Evolutionary conservation across 1,284 basidiomycete genomes (phyloP), one percentile per base, ranked within the genome.

Genomic region (Boletus sp.): DNA sequence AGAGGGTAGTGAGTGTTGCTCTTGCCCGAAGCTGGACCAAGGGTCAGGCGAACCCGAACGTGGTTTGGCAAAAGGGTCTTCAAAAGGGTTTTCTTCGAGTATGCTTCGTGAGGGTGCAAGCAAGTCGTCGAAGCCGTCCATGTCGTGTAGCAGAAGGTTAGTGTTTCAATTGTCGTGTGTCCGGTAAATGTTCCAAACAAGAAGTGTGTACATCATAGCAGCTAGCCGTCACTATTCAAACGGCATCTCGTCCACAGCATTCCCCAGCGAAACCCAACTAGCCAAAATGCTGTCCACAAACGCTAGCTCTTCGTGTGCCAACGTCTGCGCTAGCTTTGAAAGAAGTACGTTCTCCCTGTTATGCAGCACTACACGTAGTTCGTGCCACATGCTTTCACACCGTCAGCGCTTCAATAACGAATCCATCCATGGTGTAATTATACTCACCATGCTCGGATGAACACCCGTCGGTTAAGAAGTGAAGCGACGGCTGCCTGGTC

Each of bases 291-390:
- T 82, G 66, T 88, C 84, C 1, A 84, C 76, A 67, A 87, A 93
- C 35, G 81, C 81, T 52, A 82, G 82, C 70, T 94, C 91, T 60
- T 92, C 90, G 50, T 81, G 79, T 3, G 87, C 87, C 74, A 94
- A 91, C 1, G 79, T 78, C 69, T 92, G 87, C 63, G 89, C 86
- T 2, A 89, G 79, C 58, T 89, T 80, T 0, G 90, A 90, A n/a
- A 94, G 76, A 37, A 95, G 81, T 1, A 90, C 83, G 64, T 94
- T 93, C 77, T 96, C 94, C 47, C 91, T 80, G 68, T 95, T 94
- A 74, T 96, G 94, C 54, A 95, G 78, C 31, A 96, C 88, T 4
- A 95, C 90, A 17, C 91, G 86, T 19, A 96, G 80, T 74, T 97
- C 94, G 68, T 95, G 91, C 94, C 94, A 97, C 84, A 96, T 85